Conservation (phyloP, 2,329 filamentous ascomycete genomes). For the Claviceps sp. region DNA sequence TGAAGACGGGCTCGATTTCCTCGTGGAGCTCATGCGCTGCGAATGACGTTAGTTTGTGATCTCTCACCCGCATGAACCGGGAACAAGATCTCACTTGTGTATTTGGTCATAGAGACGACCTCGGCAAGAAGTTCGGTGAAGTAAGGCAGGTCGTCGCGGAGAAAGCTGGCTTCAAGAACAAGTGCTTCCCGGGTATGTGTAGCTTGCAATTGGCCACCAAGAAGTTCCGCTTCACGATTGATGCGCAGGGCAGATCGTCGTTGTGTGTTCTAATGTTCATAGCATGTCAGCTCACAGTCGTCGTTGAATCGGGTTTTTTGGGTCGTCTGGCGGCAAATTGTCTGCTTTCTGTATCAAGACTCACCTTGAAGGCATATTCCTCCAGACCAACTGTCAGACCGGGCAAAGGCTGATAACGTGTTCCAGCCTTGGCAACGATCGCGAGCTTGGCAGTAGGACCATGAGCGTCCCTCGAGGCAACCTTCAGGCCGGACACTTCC, state of each 20-base stretch:
- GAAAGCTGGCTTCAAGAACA: constrained; percentile 86
- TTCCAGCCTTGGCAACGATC: constrained; percentile 86
- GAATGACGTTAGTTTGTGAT: not conserved
- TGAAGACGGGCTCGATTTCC: constrained; percentile 66
- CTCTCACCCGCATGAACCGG: constrained; percentile 8
- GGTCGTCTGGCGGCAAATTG: constrained; percentile 1
- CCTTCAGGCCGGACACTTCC: constrained; percentile 79
- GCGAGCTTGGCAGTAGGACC: constrained; percentile 85
- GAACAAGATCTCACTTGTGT: constrained; percentile 43
- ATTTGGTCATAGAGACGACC: constrained; percentile 79
- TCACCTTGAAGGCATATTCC: constrained; percentile 94
- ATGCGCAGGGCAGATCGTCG: constrained; percentile 86
- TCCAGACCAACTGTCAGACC: constrained; percentile 82
- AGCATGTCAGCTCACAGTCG: constrained; percentile 32
- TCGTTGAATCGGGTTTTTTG: not conserved
- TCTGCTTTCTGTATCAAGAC: constrained; percentile 5
- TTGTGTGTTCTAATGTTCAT: constrained; percentile 54
- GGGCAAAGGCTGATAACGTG: constrained; percentile 79
- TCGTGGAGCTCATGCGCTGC: constrained; percentile 82
- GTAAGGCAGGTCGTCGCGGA: constrained; percentile 91
- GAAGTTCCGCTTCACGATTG: constrained; percentile 84
- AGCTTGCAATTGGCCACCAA: constrained; percentile 77
- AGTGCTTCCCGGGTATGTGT: constrained; percentile 90
- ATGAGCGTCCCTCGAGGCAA: constrained; percentile 78
- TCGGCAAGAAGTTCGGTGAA: constrained; percentile 92